These are phyloP conservation scores for Petunia secreta DNA, from an alignment of 257 asterid genomes.

Conservation along the genomic window DNA sequence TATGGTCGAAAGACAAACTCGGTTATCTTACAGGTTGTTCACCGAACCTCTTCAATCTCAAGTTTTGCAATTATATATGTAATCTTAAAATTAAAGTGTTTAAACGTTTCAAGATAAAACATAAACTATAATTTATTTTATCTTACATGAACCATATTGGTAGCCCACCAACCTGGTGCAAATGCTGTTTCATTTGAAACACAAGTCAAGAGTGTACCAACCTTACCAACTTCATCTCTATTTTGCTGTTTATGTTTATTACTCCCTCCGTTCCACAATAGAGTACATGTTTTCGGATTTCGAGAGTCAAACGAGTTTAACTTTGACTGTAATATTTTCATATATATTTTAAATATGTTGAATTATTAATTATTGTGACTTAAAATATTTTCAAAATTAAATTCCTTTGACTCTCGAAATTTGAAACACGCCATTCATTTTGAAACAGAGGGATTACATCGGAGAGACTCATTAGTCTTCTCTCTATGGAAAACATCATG, in stretches of 20 bases:
- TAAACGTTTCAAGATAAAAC: background rate
- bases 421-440: no score
- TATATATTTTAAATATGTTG: no score
- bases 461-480: background rate
- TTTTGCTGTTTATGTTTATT: background rate
- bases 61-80: background rate
- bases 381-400: no score
- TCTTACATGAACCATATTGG: background rate
- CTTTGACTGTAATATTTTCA: no score
- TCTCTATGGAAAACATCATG: no score
- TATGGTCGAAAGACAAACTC: background rate
- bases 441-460: no score
- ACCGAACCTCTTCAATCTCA: background rate
- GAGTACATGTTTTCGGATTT: no score
- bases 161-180: constrained; percentile 14
- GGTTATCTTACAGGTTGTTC: background rate
- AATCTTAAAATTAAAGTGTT: no score
- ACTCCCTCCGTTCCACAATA: no score
- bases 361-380: no score
- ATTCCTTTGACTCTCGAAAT: no score
- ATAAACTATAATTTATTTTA: background rate
- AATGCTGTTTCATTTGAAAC: constrained; percentile 1
- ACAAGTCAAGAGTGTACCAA: constrained; percentile 24
- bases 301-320: no score
- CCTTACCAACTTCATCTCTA: constrained; percentile 11